Evolutionary conservation across 1,284 basidiomycete species (phyloP).

Genomic region (Malassezia sympodialis): DNA sequence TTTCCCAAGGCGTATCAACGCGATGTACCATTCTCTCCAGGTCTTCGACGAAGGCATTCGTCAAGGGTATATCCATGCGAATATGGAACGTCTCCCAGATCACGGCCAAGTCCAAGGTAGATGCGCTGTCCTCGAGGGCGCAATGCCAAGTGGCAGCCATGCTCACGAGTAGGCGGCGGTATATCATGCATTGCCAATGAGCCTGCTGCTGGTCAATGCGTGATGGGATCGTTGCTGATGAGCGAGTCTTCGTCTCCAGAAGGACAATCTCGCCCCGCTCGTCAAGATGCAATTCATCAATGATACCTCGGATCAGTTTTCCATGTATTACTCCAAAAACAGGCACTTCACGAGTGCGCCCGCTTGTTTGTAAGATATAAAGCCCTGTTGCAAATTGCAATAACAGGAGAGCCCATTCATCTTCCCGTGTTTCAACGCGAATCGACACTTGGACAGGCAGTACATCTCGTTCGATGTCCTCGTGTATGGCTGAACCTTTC

Average conservation of each 20-base stretch:
- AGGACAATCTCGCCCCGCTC: slow-evolving; percentile 4
- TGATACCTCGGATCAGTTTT: slow-evolving; percentile 31
- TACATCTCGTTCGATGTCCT: slow-evolving; percentile 65
- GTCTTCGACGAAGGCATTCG: slow-evolving; percentile 20
- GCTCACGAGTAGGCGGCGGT: slow-evolving; percentile 30
- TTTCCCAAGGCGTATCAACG: background rate
- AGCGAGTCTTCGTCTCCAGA: slow-evolving; percentile 38
- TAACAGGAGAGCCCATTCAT: slow-evolving; percentile 63
- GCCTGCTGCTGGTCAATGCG: slow-evolving; percentile 27
- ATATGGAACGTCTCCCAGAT: slow-evolving; percentile 18
- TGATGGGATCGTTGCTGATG: slow-evolving; percentile 21
- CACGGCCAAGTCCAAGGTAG: slow-evolving; percentile 16
- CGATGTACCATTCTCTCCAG: slow-evolving; percentile 2
- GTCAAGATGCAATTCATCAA: slow-evolving; percentile 31
- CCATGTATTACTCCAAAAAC: slow-evolving; percentile 36
- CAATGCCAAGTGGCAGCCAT: slow-evolving; percentile 8
- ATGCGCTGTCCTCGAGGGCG: slow-evolving; percentile 2
- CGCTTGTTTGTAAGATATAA: slow-evolving; percentile 10
- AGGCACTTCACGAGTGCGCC: slow-evolving; percentile 28
- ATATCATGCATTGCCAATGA: slow-evolving; percentile 41
- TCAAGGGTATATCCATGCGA: slow-evolving; percentile 19
- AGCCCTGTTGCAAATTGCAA: slow-evolving; percentile 30
- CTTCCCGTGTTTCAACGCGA: slow-evolving; percentile 55
- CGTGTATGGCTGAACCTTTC: slow-evolving; percentile 57
- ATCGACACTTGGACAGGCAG: slow-evolving; percentile 56